Evolutionary conservation across 192 early-diverging fungal species (phyloP), one percentile per base, ranked within the genome.

Genomic region (Backusella mclennaniae): DNA sequence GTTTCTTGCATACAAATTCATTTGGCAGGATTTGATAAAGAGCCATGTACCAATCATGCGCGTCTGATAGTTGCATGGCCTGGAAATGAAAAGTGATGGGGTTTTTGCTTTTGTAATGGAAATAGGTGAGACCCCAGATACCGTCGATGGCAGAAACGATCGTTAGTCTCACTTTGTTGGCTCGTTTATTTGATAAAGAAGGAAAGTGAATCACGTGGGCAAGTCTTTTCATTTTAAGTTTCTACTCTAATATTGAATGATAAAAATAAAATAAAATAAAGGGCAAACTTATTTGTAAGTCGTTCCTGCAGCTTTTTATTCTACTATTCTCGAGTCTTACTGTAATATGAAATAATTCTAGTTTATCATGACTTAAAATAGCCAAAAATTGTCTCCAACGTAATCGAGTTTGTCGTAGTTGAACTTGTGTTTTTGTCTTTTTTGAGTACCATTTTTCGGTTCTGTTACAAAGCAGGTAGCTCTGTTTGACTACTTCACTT

Each of bases 281-380:
- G 19, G 53, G n/a, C 8, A 21, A 63, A 12, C 29, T 59, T 59
- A n/a, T 53, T n/a, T 23, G 6, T 53, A 8, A n/a, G 9, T 17
- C 23, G 35, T 38, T 38, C 67, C n/a, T 69, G 35, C 38, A 38
- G 46, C 4, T 49, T n/a, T 17, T 49, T 49, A 15, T 67, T 29
- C 15, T 33, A 33, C 33, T 67, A 44, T 36, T 67, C 35, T 67
- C 15, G 6, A 69, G 12, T 23, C 68, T 35, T 69, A 69, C 68
- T 39, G 68, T 69, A n/a, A 69, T 38, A 69, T 69, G 68, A 69
- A 41, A 69, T 69, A 69, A 36, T 41, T 69, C 68, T 39, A 69
- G 19, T 21, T 38, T 69, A 36, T 69, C 38, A 41, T 35, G 68
- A 12, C 38, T 69, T 23, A 69, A 69, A 41, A 69, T 35, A 2